Evolutionary conservation across 352 stramenopile species (phyloP), one percentile per base, ranked within the genome.

Genomic region (Phytophthora melonis): DNA sequence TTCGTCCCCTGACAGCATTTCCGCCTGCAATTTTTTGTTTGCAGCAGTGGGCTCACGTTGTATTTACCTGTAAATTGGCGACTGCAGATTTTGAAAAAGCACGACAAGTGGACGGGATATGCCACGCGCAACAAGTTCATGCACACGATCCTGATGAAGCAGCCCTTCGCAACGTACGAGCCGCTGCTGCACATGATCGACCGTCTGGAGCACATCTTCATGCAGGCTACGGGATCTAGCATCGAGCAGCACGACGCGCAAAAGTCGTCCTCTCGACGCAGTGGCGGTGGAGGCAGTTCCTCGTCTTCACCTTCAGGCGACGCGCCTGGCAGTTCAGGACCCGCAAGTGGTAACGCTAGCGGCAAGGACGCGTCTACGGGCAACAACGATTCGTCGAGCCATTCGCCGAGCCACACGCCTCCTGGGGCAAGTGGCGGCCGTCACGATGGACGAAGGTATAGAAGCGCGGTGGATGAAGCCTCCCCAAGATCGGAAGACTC

Each of bases 91-190:
- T 78, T 97, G 36, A 97, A 97, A 59, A 97, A 97, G 68, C 90
- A 97, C 68, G 90, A 97, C 82, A 95, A 96, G 70, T 97, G 90
- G 90, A 97, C 90, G n/a, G 90, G 90, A 53, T 97, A 97, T 66
- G 88, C 89, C n/a, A 97, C 90, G 30, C 89, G 90, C 30, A 90
- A 93, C 74, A 97, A 97, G 77, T 97, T 96, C 61, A 95, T 97
- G 86, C 86, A 93, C 66, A 93, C 87, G 68, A 95, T 97, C 62
- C 73, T 97, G 58, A 97, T 95, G 84, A 95, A 95, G 74, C 90
- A 97, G 68, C 88, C 89, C 0, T 97, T 97, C 55, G 88, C 90
- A 5, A 95, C 89, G 50, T 97, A 96, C 72, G 80, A 90, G 68
- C 88, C 86, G 66, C 73, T 97, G 55, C 70, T 95, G 60, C 83